Conservation (phyloP, 2,329 filamentous ascomycete species). For the Orbilia quercus region DNA sequence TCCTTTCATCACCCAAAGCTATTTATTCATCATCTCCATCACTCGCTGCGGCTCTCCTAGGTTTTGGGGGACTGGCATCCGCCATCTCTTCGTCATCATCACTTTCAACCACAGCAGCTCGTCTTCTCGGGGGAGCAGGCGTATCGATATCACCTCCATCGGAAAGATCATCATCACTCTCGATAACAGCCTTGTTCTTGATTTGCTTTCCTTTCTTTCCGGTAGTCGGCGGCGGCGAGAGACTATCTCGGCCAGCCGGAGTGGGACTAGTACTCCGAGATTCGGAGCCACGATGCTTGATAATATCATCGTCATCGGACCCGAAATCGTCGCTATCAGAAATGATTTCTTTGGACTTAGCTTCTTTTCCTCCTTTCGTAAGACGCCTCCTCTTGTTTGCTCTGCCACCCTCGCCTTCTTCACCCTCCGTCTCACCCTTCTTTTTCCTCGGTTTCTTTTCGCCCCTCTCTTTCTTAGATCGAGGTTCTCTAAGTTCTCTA, state of each 20-base stretch:
- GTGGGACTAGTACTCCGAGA: conserved; percentile 44
- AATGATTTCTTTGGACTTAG: conserved; percentile 43
- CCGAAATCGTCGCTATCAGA: conserved; percentile 44
- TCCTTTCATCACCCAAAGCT: background rate
- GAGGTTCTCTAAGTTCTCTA: conserved; percentile 29
- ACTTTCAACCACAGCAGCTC: conserved; percentile 28
- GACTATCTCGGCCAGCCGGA: conserved; percentile 19
- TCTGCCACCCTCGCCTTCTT: conserved; percentile 25
- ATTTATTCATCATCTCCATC: conserved; percentile 34
- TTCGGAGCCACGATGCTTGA: conserved; percentile 21
- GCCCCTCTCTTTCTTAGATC: conserved; percentile 22
- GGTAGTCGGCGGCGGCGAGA: conserved; percentile 14
- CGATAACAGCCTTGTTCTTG: conserved; percentile 40
- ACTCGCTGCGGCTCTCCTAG: background rate
- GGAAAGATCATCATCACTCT: conserved; percentile 45
- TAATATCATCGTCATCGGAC: conserved; percentile 30
- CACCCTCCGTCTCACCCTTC: conserved; percentile 40
- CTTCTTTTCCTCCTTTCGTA: conserved; percentile 35
- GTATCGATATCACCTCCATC: conserved; percentile 22
- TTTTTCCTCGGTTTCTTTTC: conserved; percentile 40
- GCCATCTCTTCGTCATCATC: conserved; percentile 56
- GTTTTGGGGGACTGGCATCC: conserved; percentile 56
- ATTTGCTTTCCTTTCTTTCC: conserved; percentile 40
- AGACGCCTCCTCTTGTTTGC: conserved; percentile 42
- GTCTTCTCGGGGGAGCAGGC: conserved; percentile 15